phyloP scores from a whole-genome alignment of 176 grass and related monocot species.

The Cocos nucifera region DNA sequence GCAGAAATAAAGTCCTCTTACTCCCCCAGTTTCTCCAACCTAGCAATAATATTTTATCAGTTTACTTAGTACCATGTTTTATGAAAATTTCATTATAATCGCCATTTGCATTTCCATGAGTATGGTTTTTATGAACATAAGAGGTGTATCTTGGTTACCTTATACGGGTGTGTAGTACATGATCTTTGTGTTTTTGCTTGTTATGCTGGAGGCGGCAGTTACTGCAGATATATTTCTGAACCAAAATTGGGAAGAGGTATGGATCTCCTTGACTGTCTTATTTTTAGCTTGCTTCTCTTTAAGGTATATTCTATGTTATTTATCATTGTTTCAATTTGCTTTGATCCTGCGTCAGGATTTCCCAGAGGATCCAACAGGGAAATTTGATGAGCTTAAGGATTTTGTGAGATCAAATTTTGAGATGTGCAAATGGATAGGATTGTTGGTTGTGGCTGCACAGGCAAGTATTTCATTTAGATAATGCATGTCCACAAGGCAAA shows the following conservation, averaged over 20 bases:
- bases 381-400: slow-evolving; percentile 70
- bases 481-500: not conserved
- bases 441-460: slow-evolving; percentile 59
- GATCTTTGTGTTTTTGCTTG: slow-evolving; percentile 43
- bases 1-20: no score
- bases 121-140: not conserved
- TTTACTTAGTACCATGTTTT: no score
- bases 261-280: no score
- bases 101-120: no score
- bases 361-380: slow-evolving; percentile 65
- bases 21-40: no score
- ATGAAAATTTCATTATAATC: no score
- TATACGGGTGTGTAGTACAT: slow-evolving; percentile 60
- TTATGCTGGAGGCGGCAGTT: slow-evolving; percentile 69
- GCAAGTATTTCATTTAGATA: slow-evolving; percentile 24
- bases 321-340: no score
- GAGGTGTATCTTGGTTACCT: slow-evolving; percentile 31
- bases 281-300: no score
- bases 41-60: no score
- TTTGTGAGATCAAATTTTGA: slow-evolving; percentile 73
- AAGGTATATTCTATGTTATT: no score
- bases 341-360: slow-evolving; percentile 51
- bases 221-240: slow-evolving; percentile 84
- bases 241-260: slow-evolving; percentile 80
- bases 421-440: slow-evolving; percentile 83